Conservation (phyloP, 2,329 filamentous ascomycete species). For the Fusarium sp. region DNA sequence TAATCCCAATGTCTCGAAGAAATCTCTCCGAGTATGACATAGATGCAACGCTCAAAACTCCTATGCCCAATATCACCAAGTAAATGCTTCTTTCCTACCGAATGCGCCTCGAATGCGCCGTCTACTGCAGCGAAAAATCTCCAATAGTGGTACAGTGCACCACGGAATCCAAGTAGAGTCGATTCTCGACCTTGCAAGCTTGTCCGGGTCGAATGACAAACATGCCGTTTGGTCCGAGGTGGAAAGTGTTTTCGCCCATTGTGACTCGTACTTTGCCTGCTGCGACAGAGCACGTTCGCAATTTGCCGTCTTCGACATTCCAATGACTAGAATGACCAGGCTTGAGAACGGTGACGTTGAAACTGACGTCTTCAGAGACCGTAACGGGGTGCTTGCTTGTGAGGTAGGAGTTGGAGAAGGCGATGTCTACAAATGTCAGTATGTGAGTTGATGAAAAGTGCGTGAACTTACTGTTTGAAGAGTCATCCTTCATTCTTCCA, state of each 20-base stretch:
- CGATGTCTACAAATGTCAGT: constrained; percentile 51
- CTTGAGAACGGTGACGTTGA: constrained; percentile 57
- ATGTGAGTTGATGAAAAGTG: background rate
- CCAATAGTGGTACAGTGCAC: constrained; percentile 56
- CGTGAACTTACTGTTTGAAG: constrained; percentile 52
- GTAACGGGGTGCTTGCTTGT: constrained; percentile 51
- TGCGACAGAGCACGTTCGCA: constrained; percentile 56
- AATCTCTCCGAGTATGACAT: background rate
- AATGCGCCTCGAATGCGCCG: constrained; percentile 3
- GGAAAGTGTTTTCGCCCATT: constrained; percentile 52
- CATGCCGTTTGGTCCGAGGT: constrained; percentile 58
- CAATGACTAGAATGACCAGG: constrained; percentile 53
- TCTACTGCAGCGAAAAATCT: constrained; percentile 35
- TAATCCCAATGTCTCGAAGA: background rate
- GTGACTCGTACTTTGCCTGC: constrained; percentile 57
- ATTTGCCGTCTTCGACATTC: constrained; percentile 43
- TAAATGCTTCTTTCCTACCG: background rate
- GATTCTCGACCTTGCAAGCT: constrained; percentile 56
- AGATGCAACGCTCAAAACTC: constrained; percentile 10
- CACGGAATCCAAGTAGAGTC: constrained; percentile 57
- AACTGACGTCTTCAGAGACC: constrained; percentile 53
- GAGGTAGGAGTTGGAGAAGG: constrained; percentile 58
- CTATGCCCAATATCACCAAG: background rate
- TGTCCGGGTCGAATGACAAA: constrained; percentile 57
- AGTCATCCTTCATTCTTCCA: constrained; percentile 52